Evolutionary conservation across 495 filamentous ascomycete species (phyloP).

Genomic region (Hypoxylon rickii): DNA sequence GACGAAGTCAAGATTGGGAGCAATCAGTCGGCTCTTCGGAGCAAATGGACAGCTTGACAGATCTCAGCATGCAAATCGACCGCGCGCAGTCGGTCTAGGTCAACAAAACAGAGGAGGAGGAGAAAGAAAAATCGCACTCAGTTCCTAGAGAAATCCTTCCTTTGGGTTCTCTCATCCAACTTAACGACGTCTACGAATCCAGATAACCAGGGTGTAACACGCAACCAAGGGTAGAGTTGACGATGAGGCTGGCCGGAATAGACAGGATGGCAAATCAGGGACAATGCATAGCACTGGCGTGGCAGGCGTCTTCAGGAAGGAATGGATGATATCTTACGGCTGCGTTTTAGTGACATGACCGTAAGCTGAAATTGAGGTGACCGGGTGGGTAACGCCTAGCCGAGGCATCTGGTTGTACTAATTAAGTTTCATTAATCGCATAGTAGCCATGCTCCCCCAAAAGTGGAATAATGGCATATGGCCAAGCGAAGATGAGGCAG

Average conservation of each 20-base stretch:
- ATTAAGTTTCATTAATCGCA: conserved; percentile 17
- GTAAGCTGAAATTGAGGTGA: conserved; percentile 1
- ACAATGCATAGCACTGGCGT: conserved; percentile 31
- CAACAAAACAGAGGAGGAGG: background rate
- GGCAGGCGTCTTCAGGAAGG: conserved; percentile 31
- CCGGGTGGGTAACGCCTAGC: background rate
- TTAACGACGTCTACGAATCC: background rate
- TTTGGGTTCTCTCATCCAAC: no score
- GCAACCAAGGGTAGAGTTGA: conserved; percentile 7
- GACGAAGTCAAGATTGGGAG: conserved; percentile 49
- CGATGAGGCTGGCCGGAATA: conserved; percentile 25
- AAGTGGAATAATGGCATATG: background rate
- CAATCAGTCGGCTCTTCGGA: conserved; percentile 49
- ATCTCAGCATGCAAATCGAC: conserved; percentile 42
- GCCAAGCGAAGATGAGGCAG: no score
- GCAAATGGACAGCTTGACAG: conserved; percentile 43
- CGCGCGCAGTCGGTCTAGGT: conserved; percentile 8
- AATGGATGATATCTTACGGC: conserved; percentile 17
- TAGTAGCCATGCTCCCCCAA: no score
- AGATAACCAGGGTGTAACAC: conserved; percentile 5
- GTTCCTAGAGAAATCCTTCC: no score
- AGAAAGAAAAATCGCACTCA: no score
- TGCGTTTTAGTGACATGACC: conserved; percentile 7
- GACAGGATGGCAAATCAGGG: conserved; percentile 19
- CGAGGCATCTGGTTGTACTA: conserved; percentile 10